A percentile compares a stretch with the other conserved stretches of the same genome.
Conservation (phyloP, 495 filamentous ascomycete genomes). For the Podospora fimiseda region DNA sequence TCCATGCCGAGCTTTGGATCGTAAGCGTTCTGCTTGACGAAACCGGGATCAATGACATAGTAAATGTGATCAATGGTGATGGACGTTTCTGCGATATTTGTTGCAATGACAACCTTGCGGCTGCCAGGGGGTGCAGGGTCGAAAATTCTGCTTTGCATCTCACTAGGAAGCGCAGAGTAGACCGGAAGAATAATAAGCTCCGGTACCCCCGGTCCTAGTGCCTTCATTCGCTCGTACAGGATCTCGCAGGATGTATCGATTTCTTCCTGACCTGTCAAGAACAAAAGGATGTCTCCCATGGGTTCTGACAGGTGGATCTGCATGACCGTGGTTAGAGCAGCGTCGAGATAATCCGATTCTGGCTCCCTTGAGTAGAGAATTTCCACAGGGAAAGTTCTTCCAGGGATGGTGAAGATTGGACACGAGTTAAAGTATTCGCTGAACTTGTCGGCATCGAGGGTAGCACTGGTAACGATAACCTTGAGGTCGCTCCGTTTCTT, state of each 20-base stretch:
- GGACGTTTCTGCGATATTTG: conserved; percentile 96
- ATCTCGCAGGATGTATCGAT: conserved; percentile 95
- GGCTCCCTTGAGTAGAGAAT: conserved; percentile 92
- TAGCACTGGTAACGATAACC: conserved; percentile 93
- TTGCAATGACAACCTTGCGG: conserved; percentile 94
- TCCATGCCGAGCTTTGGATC: conserved; percentile 98
- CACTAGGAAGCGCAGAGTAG: conserved; percentile 84
- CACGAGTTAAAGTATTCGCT: conserved; percentile 90
- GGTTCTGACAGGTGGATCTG: conserved; percentile 93
- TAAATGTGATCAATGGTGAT: conserved; percentile 97
- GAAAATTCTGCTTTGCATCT: conserved; percentile 93
- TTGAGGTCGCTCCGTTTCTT: conserved; percentile 82
- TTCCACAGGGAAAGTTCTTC: conserved; percentile 90
- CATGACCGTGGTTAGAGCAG: conserved; percentile 94
- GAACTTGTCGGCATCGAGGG: conserved; percentile 96
- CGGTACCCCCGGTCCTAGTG: conserved; percentile 80
- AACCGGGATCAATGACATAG: conserved; percentile 95
- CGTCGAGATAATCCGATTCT: conserved; percentile 92
- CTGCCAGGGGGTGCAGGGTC: conserved; percentile 84
- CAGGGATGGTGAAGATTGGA: conserved; percentile 94
- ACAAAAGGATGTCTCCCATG: conserved; percentile 85
- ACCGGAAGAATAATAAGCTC: conserved; percentile 92
- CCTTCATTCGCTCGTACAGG: conserved; percentile 93
- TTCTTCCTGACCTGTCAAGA: conserved; percentile 96
- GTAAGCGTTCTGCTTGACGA: conserved; percentile 96